Evolutionary conservation across 345 rosid genomes (phyloP).

Genomic region (Balakata baccata): DNA sequence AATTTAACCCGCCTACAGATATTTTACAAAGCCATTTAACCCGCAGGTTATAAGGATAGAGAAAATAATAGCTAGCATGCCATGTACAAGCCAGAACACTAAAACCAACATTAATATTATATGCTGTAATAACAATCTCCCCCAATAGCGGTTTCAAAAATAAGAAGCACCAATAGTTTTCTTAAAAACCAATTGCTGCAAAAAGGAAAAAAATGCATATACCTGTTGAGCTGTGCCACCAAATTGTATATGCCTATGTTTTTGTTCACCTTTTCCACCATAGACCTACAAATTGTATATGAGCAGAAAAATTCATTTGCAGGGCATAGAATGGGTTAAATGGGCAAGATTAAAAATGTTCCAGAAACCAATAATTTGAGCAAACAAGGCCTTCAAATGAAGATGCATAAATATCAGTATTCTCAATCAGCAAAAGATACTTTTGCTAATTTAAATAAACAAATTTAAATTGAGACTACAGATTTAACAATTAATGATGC

Average conservation of each 20-base stretch:
- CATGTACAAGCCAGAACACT: not conserved
- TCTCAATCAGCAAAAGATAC: not conserved
- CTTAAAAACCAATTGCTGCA: not conserved
- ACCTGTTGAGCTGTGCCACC: slow-evolving; percentile 67
- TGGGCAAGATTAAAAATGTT: not conserved
- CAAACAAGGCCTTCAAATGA: not conserved
- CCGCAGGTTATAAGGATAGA: too few relatives aligned
- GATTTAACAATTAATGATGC: not conserved
- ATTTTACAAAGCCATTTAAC: not conserved
- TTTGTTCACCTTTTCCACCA: slow-evolving; percentile 63
- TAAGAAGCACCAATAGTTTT: not conserved
- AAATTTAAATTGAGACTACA: not conserved
- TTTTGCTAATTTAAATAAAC: not conserved
- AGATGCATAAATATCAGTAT: not conserved
- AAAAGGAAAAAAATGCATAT: not conserved
- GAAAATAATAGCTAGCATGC: not conserved
- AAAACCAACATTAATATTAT: not conserved
- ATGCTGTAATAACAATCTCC: not conserved
- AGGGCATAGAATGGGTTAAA: not conserved
- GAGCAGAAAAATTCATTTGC: not conserved
- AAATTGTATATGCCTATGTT: slow-evolving; percentile 57
- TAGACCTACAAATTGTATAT: slow-evolving; percentile 36
- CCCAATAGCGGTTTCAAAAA: too few relatives aligned
- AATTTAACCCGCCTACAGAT: not conserved
- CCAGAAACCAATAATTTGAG: not conserved